These are phyloP conservation scores for Irpex lacteus DNA, from an alignment of 1,284 basidiomycete genomes.

Conservation along the genomic window DNA sequence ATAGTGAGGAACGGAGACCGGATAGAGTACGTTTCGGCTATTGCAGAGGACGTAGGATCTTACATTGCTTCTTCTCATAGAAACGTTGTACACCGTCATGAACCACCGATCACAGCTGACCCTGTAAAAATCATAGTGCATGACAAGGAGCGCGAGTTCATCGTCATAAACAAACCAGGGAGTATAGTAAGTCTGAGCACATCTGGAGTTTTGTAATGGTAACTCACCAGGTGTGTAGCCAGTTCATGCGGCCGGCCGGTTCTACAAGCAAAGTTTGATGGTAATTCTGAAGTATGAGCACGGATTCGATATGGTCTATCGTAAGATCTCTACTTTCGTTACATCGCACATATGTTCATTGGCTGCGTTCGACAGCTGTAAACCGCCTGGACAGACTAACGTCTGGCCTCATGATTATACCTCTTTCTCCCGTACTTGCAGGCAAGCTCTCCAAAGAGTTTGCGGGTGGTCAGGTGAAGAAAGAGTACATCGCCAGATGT, in stretches of 20 bases:
- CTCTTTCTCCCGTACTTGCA: slow-evolving; percentile 73
- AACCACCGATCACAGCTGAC: slow-evolving; percentile 90
- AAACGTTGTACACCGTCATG: slow-evolving; percentile 93
- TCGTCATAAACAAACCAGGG: slow-evolving; percentile 94
- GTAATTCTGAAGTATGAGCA: slow-evolving; percentile 88
- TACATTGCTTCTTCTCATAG: slow-evolving; percentile 36
- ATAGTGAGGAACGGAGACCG: slow-evolving; percentile 87
- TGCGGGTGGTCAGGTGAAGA: slow-evolving; percentile 73
- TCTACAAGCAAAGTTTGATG: slow-evolving; percentile 84
- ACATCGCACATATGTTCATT: background rate
- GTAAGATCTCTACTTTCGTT: slow-evolving; percentile 44
- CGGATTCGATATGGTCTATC: slow-evolving; percentile 80
- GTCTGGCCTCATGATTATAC: slow-evolving; percentile 95
- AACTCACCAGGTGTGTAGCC: slow-evolving; percentile 46
- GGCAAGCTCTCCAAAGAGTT: slow-evolving; percentile 81
- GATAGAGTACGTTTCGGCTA: slow-evolving; percentile 65
- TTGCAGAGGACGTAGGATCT: background rate
- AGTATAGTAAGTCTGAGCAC: slow-evolving; percentile 71
- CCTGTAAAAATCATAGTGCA: slow-evolving; percentile 81
- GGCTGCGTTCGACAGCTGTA: slow-evolving; percentile 56
- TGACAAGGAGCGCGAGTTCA: slow-evolving; percentile 77
- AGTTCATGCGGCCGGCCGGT: slow-evolving; percentile 87
- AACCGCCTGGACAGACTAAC: slow-evolving; percentile 95
- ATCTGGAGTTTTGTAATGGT: background rate
- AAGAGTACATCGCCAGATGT: slow-evolving; percentile 90